These are phyloP conservation scores for Paramecium bursaria DNA, from an alignment of 73 alveolate genomes.

Conservation along the genomic window DNA sequence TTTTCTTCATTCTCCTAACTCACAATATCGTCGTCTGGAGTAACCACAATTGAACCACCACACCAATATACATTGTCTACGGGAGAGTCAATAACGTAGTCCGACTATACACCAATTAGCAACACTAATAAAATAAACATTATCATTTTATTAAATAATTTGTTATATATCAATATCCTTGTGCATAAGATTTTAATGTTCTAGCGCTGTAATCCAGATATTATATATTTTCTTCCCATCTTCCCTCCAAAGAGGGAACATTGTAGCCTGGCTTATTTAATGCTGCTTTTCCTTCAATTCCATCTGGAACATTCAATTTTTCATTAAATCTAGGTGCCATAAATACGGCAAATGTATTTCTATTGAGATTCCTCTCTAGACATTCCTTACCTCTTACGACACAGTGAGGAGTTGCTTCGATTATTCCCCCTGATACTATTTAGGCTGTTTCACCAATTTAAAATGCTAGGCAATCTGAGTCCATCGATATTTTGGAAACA, in stretches of 20 bases:
- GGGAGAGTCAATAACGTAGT: conserved; percentile 44
- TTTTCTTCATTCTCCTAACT: conserved; percentile 35
- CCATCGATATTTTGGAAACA: conserved; percentile 62
- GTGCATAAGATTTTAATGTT: conserved; percentile 57
- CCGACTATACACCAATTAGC: background rate
- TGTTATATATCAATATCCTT: no score
- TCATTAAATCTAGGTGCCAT: conserved; percentile 75
- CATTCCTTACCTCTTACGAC: conserved; percentile 73
- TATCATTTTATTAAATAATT: no score
- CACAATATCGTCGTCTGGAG: conserved; percentile 52
- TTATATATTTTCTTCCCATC: conserved; percentile 64
- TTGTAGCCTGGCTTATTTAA: conserved; percentile 64
- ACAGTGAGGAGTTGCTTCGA: conserved; percentile 86
- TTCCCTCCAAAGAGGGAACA: conserved; percentile 55
- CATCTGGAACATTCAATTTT: conserved; percentile 54
- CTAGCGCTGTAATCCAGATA: conserved; percentile 54
- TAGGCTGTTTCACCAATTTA: conserved; percentile 87
- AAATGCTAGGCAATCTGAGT: conserved; percentile 74
- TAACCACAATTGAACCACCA: conserved; percentile 58
- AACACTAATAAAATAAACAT: background rate
- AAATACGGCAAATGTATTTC: conserved; percentile 84
- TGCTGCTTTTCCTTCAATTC: conserved; percentile 11
- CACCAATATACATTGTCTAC: conserved; percentile 55
- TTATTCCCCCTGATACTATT: conserved; percentile 80
- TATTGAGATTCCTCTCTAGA: conserved; percentile 61